phyloP scores from a whole-genome alignment of 1,139 yeast genomes.

The Arxiozyma heterogenica region DNA sequence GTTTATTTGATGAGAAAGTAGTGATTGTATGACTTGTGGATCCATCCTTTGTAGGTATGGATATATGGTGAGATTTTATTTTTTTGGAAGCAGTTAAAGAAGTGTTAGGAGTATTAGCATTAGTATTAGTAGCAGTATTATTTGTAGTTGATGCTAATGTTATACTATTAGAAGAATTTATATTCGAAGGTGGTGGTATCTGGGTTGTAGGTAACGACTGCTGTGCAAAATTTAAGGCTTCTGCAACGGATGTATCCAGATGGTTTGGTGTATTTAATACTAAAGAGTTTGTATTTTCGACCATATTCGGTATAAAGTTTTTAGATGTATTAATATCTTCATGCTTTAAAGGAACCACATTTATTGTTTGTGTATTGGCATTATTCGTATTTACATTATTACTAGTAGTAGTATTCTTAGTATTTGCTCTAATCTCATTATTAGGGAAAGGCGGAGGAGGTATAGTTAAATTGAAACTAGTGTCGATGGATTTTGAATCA shows the following conservation, averaged over 20 bases:
- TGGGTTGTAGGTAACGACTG: background rate
- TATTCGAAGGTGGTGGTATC: background rate
- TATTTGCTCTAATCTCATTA: background rate
- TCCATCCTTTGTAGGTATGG: background rate
- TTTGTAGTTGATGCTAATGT: no score
- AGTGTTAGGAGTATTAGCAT: background rate
- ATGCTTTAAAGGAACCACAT: background rate
- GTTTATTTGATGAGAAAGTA: constrained; percentile 6
- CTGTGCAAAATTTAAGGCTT: background rate
- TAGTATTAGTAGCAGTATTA: background rate
- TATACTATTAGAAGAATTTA: no score
- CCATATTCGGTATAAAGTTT: background rate
- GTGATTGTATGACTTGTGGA: background rate
- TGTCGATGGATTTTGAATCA: background rate
- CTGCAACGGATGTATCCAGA: background rate
- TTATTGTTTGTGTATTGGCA: background rate
- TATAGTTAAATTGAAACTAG: background rate
- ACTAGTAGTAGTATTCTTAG: no score
- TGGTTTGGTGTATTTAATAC: background rate
- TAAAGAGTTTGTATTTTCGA: background rate
- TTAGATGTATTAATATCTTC: background rate
- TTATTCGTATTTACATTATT: no score
- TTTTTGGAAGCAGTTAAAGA: background rate
- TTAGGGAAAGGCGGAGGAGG: background rate
- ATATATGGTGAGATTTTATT: background rate